Base-by-base conservation (phyloP, 2,329 filamentous ascomycete genomes). In the Ciborinia camelliae region DNA sequence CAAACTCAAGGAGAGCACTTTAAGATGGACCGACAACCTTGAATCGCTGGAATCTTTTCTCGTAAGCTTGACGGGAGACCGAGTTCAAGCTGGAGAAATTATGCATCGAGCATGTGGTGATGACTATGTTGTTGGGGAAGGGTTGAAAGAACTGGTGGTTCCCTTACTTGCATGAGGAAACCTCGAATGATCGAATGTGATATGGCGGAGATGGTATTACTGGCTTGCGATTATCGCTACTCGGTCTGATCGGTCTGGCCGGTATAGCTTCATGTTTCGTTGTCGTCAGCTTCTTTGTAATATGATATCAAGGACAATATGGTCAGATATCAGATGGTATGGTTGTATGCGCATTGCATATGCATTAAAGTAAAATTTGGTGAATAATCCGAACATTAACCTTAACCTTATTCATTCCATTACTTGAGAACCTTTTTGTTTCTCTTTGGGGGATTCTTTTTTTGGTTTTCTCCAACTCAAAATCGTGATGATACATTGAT, bases 101-200 rank as follows among this genome's bases (percentile, higher is more conserved):
- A 78, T 79, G 72, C 71, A 71, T 65, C 66, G 67, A 43, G 73
- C 75, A 28, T 84, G 83, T 65, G 79, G 77, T 3, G 78, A 80
- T 26, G 80, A 84, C 69, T 82, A 77, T 68, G 77, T 80, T 45
- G 76, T 80, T 63, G 81, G 81, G 53, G 77, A 78, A 48, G 77
- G 79, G 23, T 73, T 83, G 68, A 78, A 73, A 65, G 81, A 78
- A 66, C 69, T 76, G 55, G 32, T 32, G 53, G 62, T 51, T 50
- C 51, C 61, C 55, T 35, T 47, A 3, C 55, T 47, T n/a, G 72
- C 63, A 69, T 28, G 26, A 26, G 37, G 51, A 32, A 37, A 39
- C 26, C 41, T 37, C 55, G n/a, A 47, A 18, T 47, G 30, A 37
- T 26, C 41, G 55, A 23, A 53, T n/a, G 28, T 47, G 41, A 58